These are phyloP conservation scores for Alternaria gaisen DNA, from an alignment of 2,329 filamentous ascomycete species.

Conservation along the genomic window DNA sequence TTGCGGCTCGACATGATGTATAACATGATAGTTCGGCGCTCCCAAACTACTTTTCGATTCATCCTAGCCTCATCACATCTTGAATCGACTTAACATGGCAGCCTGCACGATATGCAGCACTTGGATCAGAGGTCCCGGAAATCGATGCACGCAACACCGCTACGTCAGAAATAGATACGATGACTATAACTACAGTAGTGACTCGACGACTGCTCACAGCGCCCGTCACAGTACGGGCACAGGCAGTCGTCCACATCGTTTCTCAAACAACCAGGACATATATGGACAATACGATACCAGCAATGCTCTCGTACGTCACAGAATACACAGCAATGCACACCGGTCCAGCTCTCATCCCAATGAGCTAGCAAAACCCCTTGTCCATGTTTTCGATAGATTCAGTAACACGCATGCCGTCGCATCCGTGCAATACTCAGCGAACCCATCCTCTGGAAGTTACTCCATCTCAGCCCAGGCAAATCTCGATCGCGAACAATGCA, in stretches of 20 bases:
- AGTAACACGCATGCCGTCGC: slow-evolving; percentile 24
- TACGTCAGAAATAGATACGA: slow-evolving; percentile 1
- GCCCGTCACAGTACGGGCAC: slow-evolving; percentile 14
- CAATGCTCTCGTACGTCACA: not conserved
- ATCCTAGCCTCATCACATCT: not conserved
- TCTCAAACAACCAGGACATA: not conserved
- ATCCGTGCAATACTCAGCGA: slow-evolving; percentile 22
- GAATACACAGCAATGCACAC: not conserved
- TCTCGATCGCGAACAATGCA: slow-evolving; percentile 33
- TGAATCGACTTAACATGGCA: slow-evolving; percentile 18
- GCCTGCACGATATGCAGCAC: slow-evolving; percentile 19
- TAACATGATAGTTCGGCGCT: slow-evolving; percentile 2
- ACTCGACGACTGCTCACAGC: slow-evolving; percentile 12
- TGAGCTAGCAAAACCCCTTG: slow-evolving; percentile 6
- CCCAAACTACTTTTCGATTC: not conserved
- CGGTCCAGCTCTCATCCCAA: not conserved
- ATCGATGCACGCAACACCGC: slow-evolving; percentile 20
- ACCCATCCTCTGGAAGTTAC: slow-evolving; percentile 13
- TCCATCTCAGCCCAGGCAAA: slow-evolving; percentile 28
- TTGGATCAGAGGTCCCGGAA: slow-evolving; percentile 21
- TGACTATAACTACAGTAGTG: slow-evolving; percentile 12
- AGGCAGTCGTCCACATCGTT: not conserved
- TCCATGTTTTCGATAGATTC: slow-evolving; percentile 20
- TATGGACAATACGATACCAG: slow-evolving; percentile 5
- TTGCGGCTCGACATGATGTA: not conserved